phyloP scores from a whole-genome alignment of 1,139 yeast genomes.

The Pichia sp. region DNA sequence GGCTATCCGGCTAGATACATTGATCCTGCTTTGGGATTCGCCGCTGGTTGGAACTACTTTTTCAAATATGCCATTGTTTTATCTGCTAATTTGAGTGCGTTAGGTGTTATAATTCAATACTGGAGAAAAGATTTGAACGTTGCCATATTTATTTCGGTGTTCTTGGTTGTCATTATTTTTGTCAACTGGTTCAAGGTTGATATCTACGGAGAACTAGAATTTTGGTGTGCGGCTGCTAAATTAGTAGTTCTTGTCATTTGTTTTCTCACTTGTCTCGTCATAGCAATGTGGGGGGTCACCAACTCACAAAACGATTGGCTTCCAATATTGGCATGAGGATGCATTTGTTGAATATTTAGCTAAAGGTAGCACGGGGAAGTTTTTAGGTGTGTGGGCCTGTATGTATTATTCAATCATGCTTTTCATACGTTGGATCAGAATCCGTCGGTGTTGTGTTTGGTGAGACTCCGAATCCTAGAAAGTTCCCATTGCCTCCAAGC shows the following conservation, averaged over 20 bases:
- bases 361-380: conserved; percentile 36
- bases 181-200: conserved; percentile 39
- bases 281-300: conserved; percentile 61
- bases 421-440: conserved; percentile 51
- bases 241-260: conserved; percentile 55
- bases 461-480: conserved; percentile 42
- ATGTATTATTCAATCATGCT: conserved; percentile 39
- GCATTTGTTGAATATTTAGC: conserved; percentile 9
- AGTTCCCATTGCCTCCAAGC: conserved; percentile 68
- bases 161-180: conserved; percentile 41
- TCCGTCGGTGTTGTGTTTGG: conserved; percentile 42
- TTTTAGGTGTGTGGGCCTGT: conserved; percentile 30
- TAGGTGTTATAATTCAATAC: conserved; percentile 56
- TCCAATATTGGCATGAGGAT: conserved; percentile 52
- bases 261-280: conserved; percentile 42
- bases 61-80: conserved; percentile 61
- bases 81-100: conserved; percentile 59
- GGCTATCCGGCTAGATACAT: conserved; percentile 65
- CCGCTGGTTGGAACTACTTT: conserved; percentile 66
- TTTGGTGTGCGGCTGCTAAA: conserved; percentile 59
- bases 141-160: conserved; percentile 57
- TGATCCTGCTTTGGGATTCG: conserved; percentile 70
- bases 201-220: conserved; percentile 64
- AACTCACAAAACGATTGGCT: conserved; percentile 56
- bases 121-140: conserved; percentile 54